Percentiles rank a stretch among this genome's conserved stretches.
These are phyloP conservation scores for Schwanniomyces polymorphus DNA, from an alignment of 805 yeast species.

Conservation along the genomic window DNA sequence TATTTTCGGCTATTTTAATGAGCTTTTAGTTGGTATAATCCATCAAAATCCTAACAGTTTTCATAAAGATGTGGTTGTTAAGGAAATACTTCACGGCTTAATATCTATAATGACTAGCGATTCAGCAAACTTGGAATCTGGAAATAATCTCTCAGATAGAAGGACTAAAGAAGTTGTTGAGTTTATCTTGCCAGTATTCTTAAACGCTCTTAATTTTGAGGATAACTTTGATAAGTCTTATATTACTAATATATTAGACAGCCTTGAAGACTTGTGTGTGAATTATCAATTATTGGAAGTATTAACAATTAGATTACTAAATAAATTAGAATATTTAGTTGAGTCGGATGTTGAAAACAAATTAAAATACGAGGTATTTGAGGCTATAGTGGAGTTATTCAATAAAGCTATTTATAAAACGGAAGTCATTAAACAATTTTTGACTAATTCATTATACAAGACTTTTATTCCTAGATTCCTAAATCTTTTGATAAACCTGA, in stretches of 20 bases:
- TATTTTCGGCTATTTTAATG: conserved; percentile 65
- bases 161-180: conserved; percentile 43
- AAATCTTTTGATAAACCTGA: not conserved
- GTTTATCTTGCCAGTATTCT: conserved; percentile 50
- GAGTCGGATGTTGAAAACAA: conserved; percentile 5
- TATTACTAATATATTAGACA: conserved; percentile 14
- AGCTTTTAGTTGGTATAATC: conserved; percentile 45
- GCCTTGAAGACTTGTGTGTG: conserved; percentile 33
- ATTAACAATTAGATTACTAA: conserved; percentile 43
- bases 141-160: conserved; percentile 16
- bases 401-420: conserved; percentile 26
- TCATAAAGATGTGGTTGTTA: conserved; percentile 49
- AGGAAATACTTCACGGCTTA: conserved; percentile 56
- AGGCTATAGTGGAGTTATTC: conserved; percentile 19
- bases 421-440: conserved; percentile 30
- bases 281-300: conserved; percentile 45
- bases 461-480: conserved; percentile 44
- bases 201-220: conserved; percentile 38
- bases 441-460: conserved; percentile 43
- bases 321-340: conserved; percentile 23
- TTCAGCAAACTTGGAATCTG: conserved; percentile 3
- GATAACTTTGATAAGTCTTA: conserved; percentile 4
- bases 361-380: conserved; percentile 6
- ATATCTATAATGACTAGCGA: conserved; percentile 37
- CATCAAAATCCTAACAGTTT: conserved; percentile 31